Conservation (phyloP, 2,329 filamentous ascomycete genomes). For the Colletotrichum chrysophilum region DNA sequence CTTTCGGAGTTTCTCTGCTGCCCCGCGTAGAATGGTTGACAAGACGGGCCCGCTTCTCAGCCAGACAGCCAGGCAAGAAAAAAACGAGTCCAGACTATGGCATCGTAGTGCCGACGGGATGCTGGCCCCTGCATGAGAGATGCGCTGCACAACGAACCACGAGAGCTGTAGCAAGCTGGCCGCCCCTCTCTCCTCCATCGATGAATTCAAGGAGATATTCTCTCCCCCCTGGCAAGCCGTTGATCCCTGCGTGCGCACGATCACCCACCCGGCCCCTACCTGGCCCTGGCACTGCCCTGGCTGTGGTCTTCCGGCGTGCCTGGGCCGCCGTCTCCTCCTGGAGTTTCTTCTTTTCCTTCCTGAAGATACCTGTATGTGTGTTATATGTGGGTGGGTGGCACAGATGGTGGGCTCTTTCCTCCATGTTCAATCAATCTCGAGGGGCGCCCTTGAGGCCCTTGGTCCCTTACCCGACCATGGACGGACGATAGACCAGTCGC, state of each 20-base stretch:
- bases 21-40: not conserved
- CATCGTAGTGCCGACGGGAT: not conserved
- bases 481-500: not conserved
- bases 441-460: not conserved
- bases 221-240: not conserved
- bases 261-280: not conserved
- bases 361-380: not conserved
- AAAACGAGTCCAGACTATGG: not conserved
- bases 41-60: not conserved
- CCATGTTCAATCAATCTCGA: not conserved
- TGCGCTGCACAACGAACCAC: not conserved
- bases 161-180: not conserved
- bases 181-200: not conserved
- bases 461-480: not conserved
- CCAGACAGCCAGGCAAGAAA: not conserved
- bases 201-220: not conserved
- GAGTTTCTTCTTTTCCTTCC: not conserved
- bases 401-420: not conserved
- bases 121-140: not conserved
- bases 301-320: not conserved
- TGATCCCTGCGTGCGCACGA: slow-evolving; percentile 10
- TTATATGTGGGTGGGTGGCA: not conserved
- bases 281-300: not conserved
- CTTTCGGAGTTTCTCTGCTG: not conserved
- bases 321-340: not conserved